These are phyloP conservation scores for Trametes polyzona DNA, from an alignment of 1,284 basidiomycete species.

Conservation along the genomic window DNA sequence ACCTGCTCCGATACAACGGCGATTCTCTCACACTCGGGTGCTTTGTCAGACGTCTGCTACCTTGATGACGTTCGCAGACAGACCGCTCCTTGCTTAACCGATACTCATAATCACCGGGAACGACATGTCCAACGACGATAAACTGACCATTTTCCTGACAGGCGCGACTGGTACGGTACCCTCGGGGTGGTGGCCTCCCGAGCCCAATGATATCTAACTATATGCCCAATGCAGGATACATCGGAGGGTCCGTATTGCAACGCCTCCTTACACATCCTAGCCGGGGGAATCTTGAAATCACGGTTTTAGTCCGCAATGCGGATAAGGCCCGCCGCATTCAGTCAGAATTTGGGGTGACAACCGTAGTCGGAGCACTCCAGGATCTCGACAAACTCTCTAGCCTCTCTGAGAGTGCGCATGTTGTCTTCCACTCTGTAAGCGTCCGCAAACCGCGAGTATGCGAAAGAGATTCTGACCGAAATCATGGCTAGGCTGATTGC, in stretches of 20 bases:
- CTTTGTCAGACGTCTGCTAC: too few species aligned
- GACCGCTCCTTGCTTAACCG: too few species aligned
- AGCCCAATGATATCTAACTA: background rate
- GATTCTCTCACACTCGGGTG: too few species aligned
- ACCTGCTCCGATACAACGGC: too few species aligned
- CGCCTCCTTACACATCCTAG: conserved; percentile 29
- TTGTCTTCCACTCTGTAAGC: conserved; percentile 26
- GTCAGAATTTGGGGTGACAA: conserved; percentile 24
- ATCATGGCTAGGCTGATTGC: background rate
- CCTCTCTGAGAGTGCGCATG: conserved; percentile 22
- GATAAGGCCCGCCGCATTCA: conserved; percentile 29
- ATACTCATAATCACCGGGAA: too few species aligned
- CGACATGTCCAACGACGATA: too few species aligned
- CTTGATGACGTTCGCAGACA: too few species aligned
- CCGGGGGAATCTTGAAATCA: conserved; percentile 27
- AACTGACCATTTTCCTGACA: conserved; percentile 1
- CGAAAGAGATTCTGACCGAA: background rate
- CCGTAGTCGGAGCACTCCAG: conserved; percentile 26
- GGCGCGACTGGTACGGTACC: conserved; percentile 19
- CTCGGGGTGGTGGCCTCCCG: too few species aligned
- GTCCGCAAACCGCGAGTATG: background rate
- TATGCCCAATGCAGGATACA: background rate
- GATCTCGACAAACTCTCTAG: conserved; percentile 23
- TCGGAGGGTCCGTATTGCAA: conserved; percentile 31
- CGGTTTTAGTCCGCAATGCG: conserved; percentile 26